Evolutionary conservation across 1,139 yeast species (phyloP).

Genomic region (Yamadazyma taylorii): DNA sequence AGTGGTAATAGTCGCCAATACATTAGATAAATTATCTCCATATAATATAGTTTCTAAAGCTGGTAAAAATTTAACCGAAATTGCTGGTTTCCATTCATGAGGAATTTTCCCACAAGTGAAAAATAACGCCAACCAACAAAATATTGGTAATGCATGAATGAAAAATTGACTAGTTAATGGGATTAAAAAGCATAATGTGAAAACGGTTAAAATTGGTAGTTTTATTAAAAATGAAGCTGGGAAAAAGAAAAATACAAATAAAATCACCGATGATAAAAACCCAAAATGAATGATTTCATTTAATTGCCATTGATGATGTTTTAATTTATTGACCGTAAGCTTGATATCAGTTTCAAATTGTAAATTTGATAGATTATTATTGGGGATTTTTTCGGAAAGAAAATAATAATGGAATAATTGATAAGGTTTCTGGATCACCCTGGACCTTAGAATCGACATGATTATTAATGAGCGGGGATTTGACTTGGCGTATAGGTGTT

Average conservation of each 20-base stretch:
- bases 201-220: conserved; percentile 37
- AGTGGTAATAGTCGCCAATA: conserved; percentile 74
- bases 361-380: conserved; percentile 54
- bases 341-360: conserved; percentile 60
- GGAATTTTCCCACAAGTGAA: conserved; percentile 81
- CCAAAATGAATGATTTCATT: conserved; percentile 54
- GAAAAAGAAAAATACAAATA: conserved; percentile 52
- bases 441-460: conserved; percentile 33
- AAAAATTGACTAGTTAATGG: conserved; percentile 88
- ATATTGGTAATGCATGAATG: conserved; percentile 79
- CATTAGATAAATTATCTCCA: conserved; percentile 89
- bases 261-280: conserved; percentile 46
- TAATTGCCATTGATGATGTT: conserved; percentile 47
- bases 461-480: conserved; percentile 1
- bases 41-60: conserved; percentile 91
- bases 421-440: conserved; percentile 39
- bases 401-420: conserved; percentile 52
- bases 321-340: conserved; percentile 47
- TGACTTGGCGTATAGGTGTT: no score
- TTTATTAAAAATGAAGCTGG: conserved; percentile 53
- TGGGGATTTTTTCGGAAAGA: conserved; percentile 59
- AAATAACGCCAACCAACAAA: conserved; percentile 85
- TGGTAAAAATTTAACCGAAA: conserved; percentile 86
- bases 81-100: conserved; percentile 78
- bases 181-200: conserved; percentile 48